Evolutionary conservation across 148 eudicot species (phyloP).

Genomic region (Vaccinium macrocarpon): DNA sequence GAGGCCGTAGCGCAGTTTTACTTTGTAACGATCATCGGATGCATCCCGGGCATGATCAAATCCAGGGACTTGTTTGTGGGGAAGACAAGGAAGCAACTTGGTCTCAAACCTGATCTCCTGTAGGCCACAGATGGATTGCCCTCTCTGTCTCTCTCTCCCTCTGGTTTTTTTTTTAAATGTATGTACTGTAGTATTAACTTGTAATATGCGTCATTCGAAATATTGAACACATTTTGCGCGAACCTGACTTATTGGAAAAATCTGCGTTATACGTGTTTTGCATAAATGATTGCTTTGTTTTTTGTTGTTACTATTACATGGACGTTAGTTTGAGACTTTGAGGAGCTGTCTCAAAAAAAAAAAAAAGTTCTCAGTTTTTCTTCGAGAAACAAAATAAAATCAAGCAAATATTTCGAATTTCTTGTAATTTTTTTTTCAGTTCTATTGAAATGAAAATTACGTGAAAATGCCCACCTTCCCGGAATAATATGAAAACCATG

Average conservation of each 20-base stretch:
- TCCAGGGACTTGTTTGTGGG: conserved; percentile 57
- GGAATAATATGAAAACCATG: too few relatives aligned
- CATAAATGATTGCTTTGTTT: too few relatives aligned
- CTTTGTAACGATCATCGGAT: conserved; percentile 37
- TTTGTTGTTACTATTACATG: not conserved
- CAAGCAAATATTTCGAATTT: not conserved
- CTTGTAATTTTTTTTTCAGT: not conserved
- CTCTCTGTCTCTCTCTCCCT: not conserved
- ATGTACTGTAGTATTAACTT: not conserved
- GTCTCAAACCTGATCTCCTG: conserved; percentile 9
- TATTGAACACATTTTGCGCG: not conserved
- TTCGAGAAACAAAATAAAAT: too few relatives aligned
- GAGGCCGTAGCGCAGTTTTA: conserved; percentile 42
- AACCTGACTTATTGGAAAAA: not conserved
- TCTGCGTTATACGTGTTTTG: not conserved
- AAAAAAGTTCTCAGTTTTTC: not conserved
- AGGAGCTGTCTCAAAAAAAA: not conserved
- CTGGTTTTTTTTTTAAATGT: not conserved
- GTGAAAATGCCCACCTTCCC: too few relatives aligned
- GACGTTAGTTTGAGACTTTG: not conserved
- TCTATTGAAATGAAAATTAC: not conserved
- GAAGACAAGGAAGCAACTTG: conserved; percentile 37
- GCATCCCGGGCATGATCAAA: conserved; percentile 45
- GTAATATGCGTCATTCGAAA: not conserved
- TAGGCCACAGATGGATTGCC: not conserved